Percentiles rank a stretch among this genome's conserved stretches.
Conservation (phyloP, 2,329 filamentous ascomycete species). For the Plectosphaerella plurivora region DNA sequence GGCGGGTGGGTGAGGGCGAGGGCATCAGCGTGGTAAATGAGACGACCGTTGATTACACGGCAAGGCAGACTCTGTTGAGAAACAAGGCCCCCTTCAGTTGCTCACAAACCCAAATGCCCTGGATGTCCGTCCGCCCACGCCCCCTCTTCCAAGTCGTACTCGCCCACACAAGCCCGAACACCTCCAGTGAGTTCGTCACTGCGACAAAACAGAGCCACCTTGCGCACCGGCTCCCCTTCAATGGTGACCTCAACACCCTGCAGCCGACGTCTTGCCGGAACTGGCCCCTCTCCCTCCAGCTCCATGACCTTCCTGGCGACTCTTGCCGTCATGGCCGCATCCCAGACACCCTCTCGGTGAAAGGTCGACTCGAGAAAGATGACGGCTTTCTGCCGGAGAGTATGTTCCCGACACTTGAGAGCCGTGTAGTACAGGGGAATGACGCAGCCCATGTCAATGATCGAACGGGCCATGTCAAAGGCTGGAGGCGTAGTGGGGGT, state of each 20-base stretch:
- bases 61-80: not conserved
- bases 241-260: not conserved
- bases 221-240: not conserved
- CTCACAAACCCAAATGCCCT: no score
- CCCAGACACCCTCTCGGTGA: conserved; percentile 38
- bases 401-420: conserved; percentile 39
- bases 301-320: conserved; percentile 30
- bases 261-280: not conserved
- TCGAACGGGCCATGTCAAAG: conserved; percentile 24
- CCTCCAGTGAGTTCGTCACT: not conserved
- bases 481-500: not conserved
- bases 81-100: no score
- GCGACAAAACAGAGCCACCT: not conserved
- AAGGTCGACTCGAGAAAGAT: conserved; percentile 20
- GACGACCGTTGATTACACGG: not conserved
- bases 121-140: not conserved
- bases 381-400: conserved; percentile 32
- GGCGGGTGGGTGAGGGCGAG: not conserved
- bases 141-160: not conserved
- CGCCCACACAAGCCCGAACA: not conserved
- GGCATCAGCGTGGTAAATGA: not conserved
- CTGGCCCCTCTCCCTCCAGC: conserved; percentile 25
- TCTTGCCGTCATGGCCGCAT: conserved; percentile 21
- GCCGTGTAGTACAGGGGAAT: conserved; percentile 40
- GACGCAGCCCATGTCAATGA: conserved; percentile 38